phyloP scores from a whole-genome alignment of 805 yeast species.

The Saccharomycopsis sp. region DNA sequence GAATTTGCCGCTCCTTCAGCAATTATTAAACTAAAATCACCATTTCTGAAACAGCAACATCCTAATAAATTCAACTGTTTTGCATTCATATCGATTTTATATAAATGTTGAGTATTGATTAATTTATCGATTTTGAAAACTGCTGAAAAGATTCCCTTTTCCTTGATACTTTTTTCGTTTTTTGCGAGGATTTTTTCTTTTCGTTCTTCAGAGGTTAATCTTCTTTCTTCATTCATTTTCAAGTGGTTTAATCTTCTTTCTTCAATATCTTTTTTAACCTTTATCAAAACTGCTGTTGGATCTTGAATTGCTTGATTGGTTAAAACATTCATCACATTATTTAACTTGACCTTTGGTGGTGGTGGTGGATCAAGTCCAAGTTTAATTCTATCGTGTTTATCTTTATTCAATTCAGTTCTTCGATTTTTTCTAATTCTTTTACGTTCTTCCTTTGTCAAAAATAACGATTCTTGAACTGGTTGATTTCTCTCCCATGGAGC shows the following conservation, averaged over 20 bases:
- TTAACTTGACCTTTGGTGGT: slow-evolving; percentile 75
- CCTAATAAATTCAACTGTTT: slow-evolving; percentile 64
- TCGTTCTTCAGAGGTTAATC: slow-evolving; percentile 45
- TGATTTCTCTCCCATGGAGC: slow-evolving; percentile 46
- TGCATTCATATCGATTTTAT: slow-evolving; percentile 72
- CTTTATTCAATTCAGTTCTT: slow-evolving; percentile 52
- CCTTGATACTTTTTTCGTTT: slow-evolving; percentile 35
- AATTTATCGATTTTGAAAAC: slow-evolving; percentile 50
- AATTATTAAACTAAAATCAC: slow-evolving; percentile 44
- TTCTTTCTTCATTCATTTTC: slow-evolving; percentile 49
- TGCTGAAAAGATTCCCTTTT: slow-evolving; percentile 41
- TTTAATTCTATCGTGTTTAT: slow-evolving; percentile 64
- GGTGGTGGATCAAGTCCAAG: slow-evolving; percentile 84
- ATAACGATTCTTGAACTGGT: slow-evolving; percentile 36
- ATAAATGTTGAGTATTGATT: slow-evolving; percentile 55
- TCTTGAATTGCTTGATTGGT: slow-evolving; percentile 80
- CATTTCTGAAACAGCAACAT: slow-evolving; percentile 35
- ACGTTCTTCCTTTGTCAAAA: slow-evolving; percentile 66
- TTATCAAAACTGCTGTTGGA: slow-evolving; percentile 76
- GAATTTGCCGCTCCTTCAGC: slow-evolving; percentile 66
- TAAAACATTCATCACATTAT: slow-evolving; percentile 76
- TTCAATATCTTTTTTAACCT: slow-evolving; percentile 59
- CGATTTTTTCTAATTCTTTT: slow-evolving; percentile 64
- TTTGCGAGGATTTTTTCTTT: slow-evolving; percentile 39
- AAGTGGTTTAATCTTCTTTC: slow-evolving; percentile 51